These are phyloP conservation scores for Thielaviopsis euricoi DNA, from an alignment of 2,329 filamentous ascomycete genomes.

Conservation along the genomic window DNA sequence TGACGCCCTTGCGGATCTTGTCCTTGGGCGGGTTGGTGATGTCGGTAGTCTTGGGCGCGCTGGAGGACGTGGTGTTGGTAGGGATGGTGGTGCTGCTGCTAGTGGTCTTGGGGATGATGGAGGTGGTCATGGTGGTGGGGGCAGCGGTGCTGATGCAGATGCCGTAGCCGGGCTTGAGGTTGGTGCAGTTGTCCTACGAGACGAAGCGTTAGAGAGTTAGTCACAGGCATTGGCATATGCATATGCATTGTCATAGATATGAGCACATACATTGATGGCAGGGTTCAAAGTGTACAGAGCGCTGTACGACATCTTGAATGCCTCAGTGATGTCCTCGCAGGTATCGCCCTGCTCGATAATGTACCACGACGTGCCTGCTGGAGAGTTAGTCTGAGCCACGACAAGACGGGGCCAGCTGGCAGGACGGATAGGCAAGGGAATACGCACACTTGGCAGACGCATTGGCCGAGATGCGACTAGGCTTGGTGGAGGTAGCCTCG, in stretches of 20 bases:
- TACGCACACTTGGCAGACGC: not conserved
- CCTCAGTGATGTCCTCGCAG: conserved; percentile 4
- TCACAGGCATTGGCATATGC: not conserved
- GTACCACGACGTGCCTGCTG: conserved; percentile 8
- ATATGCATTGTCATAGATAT: too few relatives aligned
- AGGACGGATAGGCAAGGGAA: not conserved
- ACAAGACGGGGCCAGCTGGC: not conserved
- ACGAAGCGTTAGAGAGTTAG: not conserved
- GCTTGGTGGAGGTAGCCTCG: conserved; percentile 2
- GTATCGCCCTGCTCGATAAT: conserved; percentile 6
- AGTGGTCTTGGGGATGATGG: not conserved
- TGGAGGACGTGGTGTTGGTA: not conserved
- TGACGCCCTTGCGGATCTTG: not conserved
- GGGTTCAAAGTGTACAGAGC: conserved; percentile 3
- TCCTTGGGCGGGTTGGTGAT: not conserved
- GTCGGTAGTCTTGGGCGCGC: not conserved
- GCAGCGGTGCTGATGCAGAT: conserved; percentile 3
- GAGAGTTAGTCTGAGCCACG: not conserved
- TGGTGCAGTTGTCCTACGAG: conserved; percentile 5
- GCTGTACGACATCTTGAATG: conserved; percentile 1
- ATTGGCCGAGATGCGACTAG: not conserved
- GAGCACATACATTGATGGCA: conserved; percentile 4
- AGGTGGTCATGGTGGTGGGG: not conserved
- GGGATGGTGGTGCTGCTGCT: too few relatives aligned
- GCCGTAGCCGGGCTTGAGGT: conserved; percentile 5